These are phyloP conservation scores for Alternaria sp. DNA, from an alignment of 2,329 filamentous ascomycete species.

Conservation along the genomic window DNA sequence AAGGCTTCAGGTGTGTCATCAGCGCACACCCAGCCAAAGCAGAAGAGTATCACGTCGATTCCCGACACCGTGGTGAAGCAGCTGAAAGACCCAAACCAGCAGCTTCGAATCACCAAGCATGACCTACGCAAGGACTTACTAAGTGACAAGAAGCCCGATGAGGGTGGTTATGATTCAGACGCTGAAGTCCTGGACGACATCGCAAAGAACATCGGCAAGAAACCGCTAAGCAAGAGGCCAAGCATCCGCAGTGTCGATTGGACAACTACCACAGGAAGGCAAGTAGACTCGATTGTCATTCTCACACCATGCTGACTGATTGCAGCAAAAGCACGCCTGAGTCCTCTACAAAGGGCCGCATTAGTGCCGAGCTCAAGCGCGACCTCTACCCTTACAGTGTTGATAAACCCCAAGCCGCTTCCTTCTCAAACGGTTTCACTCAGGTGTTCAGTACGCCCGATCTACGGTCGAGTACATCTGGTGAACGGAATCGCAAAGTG, in stretches of 20 bases:
- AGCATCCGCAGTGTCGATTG: conserved; percentile 50
- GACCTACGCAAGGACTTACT: conserved; percentile 45
- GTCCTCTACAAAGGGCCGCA: conserved; percentile 32
- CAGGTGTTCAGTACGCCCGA: conserved; percentile 45
- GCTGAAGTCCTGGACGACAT: conserved; percentile 47
- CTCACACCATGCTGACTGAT: conserved; percentile 17
- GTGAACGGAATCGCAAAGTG: conserved; percentile 28
- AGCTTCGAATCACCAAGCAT: conserved; percentile 43
- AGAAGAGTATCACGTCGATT: conserved; percentile 15
- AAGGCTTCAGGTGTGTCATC: conserved; percentile 15
- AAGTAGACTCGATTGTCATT: background rate
- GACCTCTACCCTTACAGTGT: conserved; percentile 37
- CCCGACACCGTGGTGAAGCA: conserved; percentile 39
- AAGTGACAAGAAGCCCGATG: conserved; percentile 41
- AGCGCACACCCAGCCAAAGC: conserved; percentile 11
- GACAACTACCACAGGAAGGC: conserved; percentile 42
- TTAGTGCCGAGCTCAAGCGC: conserved; percentile 16
- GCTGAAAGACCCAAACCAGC: conserved; percentile 28
- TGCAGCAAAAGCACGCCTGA: conserved; percentile 38
- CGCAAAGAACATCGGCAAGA: conserved; percentile 42
- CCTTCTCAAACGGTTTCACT: conserved; percentile 29
- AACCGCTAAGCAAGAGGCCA: conserved; percentile 40
- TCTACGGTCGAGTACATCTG: conserved; percentile 28
- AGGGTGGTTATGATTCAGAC: conserved; percentile 52
- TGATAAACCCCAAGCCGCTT: conserved; percentile 19